Evolutionary conservation across 2,329 filamentous ascomycete species (phyloP), one percentile per base, ranked within the genome.

Genomic region (Capronia epimyces): DNA sequence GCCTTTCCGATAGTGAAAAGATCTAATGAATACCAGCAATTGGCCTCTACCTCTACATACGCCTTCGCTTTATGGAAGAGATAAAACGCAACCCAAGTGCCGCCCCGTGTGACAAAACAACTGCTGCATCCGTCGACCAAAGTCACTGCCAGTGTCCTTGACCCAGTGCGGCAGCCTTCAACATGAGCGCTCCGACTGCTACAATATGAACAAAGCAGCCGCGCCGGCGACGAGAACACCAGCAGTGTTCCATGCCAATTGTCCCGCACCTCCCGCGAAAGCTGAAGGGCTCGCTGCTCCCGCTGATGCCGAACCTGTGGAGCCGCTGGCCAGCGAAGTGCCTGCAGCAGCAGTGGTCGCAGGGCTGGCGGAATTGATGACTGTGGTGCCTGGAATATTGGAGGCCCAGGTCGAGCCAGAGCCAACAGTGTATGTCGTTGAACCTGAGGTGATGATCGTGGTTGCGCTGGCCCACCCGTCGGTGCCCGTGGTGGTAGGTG

Each of bases 121-220:
- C n/a, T n/a, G n/a, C n/a, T n/a, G n/a, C n/a, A n/a, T n/a, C n/a
- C n/a, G n/a, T n/a, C n/a, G n/a, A 27, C 25, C 25, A 27, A 27
- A 5, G 25, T 27, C n/a, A n/a, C n/a, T n/a, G n/a, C n/a, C n/a
- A n/a, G n/a, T n/a, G n/a, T n/a, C n/a, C n/a, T n/a, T n/a, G n/a
- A n/a, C n/a, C n/a, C n/a, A n/a, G n/a, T n/a, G n/a, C n/a, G n/a
- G n/a, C n/a, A n/a, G n/a, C n/a, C n/a, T n/a, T n/a, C n/a, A n/a
- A n/a, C n/a, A n/a, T n/a, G n/a, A n/a, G n/a, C n/a, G n/a, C n/a
- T n/a, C n/a, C n/a, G n/a, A n/a, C n/a, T n/a, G n/a, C n/a, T 52
- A 61, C 50, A 61, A 36, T 5, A 52, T 55, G 22, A 61, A 50
- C 21, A 56, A 25, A 31, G 52, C 57, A 16, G 49, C 37, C 5